A percentile compares a stretch with the other conserved stretches of the same genome.
Conservation (phyloP, 371 early-diverging fungal genomes). For the Rhizopus sp. region DNA sequence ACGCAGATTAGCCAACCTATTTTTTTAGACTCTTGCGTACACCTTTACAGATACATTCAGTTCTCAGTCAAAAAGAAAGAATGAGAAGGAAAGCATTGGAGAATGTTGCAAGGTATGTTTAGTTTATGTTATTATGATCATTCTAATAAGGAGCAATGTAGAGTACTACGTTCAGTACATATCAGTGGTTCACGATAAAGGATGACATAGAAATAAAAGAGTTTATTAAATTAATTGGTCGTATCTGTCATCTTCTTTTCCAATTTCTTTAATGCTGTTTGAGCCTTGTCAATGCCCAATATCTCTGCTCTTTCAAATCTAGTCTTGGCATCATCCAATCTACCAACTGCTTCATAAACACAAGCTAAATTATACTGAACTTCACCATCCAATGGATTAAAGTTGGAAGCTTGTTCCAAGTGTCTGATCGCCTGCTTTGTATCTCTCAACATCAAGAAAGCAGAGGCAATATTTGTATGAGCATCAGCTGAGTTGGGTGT, state of each 20-base stretch:
- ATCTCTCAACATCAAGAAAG: constrained; percentile 65
- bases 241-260: constrained; percentile 25
- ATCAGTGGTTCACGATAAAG: constrained; percentile 25
- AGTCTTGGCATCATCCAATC: constrained; percentile 69
- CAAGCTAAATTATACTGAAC: constrained; percentile 80
- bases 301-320: constrained; percentile 67
- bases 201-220: not conserved
- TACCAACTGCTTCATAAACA: constrained; percentile 71
- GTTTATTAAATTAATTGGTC: not conserved
- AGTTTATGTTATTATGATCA: constrained; percentile 2
- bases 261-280: constrained; percentile 36
- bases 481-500: constrained; percentile 75
- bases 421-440: constrained; percentile 66
- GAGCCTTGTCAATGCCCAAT: constrained; percentile 64
- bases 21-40: constrained; percentile 24
- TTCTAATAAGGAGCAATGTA: not conserved
- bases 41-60: constrained; percentile 13
- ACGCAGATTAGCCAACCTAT: not conserved
- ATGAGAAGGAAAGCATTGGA: constrained; percentile 48
- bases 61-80: constrained; percentile 30
- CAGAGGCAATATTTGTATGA: constrained; percentile 84
- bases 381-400: constrained; percentile 74
- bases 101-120: constrained; percentile 50
- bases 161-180: constrained; percentile 45
- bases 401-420: constrained; percentile 69